phyloP scores from a whole-genome alignment of 257 asterid genomes.

The Scutellaria minor region DNA sequence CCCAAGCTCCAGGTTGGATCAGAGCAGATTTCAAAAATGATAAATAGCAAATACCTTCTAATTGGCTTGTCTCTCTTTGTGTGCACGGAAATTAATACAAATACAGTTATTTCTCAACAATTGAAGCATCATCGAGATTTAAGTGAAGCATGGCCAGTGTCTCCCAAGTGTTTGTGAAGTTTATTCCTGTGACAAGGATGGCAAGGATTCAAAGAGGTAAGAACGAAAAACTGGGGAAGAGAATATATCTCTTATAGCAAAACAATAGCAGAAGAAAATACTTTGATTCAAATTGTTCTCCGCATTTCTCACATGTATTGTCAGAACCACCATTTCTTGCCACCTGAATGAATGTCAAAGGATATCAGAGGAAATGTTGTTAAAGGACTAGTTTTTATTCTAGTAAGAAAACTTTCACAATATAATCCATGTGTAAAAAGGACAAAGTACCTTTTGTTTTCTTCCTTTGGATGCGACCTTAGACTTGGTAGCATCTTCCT shows the following conservation, averaged over 20 bases:
- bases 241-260: not conserved
- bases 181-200: slow-evolving; percentile 58
- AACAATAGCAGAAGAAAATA: slow-evolving; percentile 31
- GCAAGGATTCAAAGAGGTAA: slow-evolving; percentile 22
- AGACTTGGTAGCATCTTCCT: slow-evolving; percentile 55
- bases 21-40: not conserved
- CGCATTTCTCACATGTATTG: slow-evolving; percentile 76
- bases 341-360: slow-evolving; percentile 48
- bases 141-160: slow-evolving; percentile 78
- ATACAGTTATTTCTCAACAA: slow-evolving; percentile 23
- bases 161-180: slow-evolving; percentile 82
- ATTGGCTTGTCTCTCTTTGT: slow-evolving; percentile 1
- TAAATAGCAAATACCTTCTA: slow-evolving; percentile 18
- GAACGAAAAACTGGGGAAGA: slow-evolving; percentile 17
- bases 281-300: slow-evolving; percentile 83
- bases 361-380: slow-evolving; percentile 14
- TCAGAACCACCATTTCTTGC: slow-evolving; percentile 48
- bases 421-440: not conserved
- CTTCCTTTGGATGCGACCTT: slow-evolving; percentile 70
- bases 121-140: slow-evolving; percentile 50
- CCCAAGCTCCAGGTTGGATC: slow-evolving; percentile 19
- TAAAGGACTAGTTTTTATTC: not conserved
- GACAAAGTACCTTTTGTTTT: slow-evolving; percentile 69
- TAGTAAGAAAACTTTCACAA: not conserved
- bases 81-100: not conserved